These are phyloP conservation scores for Raphanus hybrid DNA, from an alignment of 441 rosid genomes.

Conservation along the genomic window DNA sequence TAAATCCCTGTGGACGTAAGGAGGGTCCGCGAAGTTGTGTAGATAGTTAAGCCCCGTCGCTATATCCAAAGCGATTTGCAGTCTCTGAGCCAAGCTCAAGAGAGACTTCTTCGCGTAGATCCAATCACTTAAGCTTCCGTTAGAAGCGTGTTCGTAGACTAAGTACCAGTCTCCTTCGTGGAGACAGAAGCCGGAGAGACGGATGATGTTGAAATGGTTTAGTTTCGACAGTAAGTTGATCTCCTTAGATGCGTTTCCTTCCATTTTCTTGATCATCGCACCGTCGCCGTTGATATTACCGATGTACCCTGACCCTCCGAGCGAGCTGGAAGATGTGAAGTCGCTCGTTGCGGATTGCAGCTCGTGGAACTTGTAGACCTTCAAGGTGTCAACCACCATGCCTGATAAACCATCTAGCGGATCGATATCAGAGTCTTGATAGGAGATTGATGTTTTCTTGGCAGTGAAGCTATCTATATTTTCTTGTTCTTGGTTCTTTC, in stretches of 20 bases:
- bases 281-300: conserved; percentile 68
- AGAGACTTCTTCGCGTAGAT: conserved; percentile 47
- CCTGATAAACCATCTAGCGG: conserved; percentile 47
- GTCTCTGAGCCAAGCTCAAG: conserved; percentile 63
- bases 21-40: conserved; percentile 71
- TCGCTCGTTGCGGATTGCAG: conserved; percentile 66
- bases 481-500: conserved; percentile 34
- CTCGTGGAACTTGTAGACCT: conserved; percentile 63
- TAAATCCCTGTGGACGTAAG: conserved; percentile 71
- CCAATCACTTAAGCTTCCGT: conserved; percentile 76
- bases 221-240: conserved; percentile 59
- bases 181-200: conserved; percentile 73
- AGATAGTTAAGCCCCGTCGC: conserved; percentile 81
- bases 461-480: conserved; percentile 43
- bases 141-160: conserved; percentile 70
- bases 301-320: conserved; percentile 62
- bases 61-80: conserved; percentile 68
- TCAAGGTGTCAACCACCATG: conserved; percentile 59
- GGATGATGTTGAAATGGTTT: conserved; percentile 69
- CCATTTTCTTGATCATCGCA: conserved; percentile 73
- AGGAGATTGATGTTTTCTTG: conserved; percentile 34
- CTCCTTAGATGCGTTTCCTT: conserved; percentile 75
- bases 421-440: conserved; percentile 43
- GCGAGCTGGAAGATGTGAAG: conserved; percentile 58
- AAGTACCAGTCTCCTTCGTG: conserved; percentile 71